Conservation (phyloP, 2,329 filamentous ascomycete species). For the Alternaria brassicae region DNA sequence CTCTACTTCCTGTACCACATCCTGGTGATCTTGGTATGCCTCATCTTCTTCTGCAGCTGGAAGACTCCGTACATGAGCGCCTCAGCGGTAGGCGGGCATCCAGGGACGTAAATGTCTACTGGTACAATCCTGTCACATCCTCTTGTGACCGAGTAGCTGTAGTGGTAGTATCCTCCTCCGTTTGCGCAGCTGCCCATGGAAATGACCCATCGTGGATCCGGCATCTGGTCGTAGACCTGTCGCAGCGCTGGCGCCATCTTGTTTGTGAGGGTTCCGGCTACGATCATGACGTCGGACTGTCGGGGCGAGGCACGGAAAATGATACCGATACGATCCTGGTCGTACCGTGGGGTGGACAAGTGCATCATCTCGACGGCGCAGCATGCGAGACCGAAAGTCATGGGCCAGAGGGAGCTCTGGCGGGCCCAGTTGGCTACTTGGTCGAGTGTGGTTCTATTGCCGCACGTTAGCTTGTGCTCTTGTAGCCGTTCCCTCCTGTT, state of each 20-base stretch:
- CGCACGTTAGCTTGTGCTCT: slow-evolving; percentile 24
- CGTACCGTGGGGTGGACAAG: slow-evolving; percentile 87
- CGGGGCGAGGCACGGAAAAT: slow-evolving; percentile 91
- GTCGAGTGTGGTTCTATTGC: slow-evolving; percentile 75
- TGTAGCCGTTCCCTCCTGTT: neutral
- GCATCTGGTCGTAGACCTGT: slow-evolving; percentile 96
- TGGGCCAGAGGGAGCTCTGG: slow-evolving; percentile 88
- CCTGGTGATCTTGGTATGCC: slow-evolving; percentile 62
- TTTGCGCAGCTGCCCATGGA: slow-evolving; percentile 87
- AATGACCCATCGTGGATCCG: slow-evolving; percentile 85
- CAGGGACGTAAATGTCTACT: slow-evolving; percentile 82
- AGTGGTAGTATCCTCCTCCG: slow-evolving; percentile 86
- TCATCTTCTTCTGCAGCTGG: slow-evolving; percentile 80
- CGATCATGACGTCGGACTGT: slow-evolving; percentile 94
- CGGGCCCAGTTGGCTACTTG: slow-evolving; percentile 86
- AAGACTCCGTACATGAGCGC: slow-evolving; percentile 70
- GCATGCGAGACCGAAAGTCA: slow-evolving; percentile 90
- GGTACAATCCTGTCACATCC: slow-evolving; percentile 83
- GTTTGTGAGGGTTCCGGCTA: slow-evolving; percentile 90
- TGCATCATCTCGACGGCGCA: slow-evolving; percentile 97
- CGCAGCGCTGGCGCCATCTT: slow-evolving; percentile 93
- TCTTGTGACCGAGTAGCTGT: slow-evolving; percentile 79
- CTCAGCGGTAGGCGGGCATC: slow-evolving; percentile 67
- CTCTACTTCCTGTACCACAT: slow-evolving; percentile 65
- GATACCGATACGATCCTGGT: slow-evolving; percentile 87